Evolutionary conservation across 208 protist genomes (phyloP).

Genomic region (Histomonas meleagridis): DNA sequence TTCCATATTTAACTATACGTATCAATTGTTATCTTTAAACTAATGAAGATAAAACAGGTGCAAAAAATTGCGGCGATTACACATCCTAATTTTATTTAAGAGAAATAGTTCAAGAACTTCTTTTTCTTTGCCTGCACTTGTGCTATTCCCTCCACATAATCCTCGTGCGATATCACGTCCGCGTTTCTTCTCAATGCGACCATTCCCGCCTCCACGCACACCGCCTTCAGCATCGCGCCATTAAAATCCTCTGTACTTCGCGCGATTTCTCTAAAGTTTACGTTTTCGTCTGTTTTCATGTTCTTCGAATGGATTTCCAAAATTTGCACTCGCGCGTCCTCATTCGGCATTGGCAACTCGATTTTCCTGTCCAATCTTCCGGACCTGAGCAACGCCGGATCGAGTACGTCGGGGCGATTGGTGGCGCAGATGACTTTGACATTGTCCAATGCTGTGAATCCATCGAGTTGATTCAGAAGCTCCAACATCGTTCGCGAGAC

Average conservation of each 20-base stretch:
- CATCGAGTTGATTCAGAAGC: constrained; percentile 98
- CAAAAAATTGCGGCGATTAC: too few species aligned
- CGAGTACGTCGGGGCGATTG: constrained; percentile 71
- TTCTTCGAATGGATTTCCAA: constrained; percentile 96
- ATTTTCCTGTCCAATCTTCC: constrained; percentile 98
- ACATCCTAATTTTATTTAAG: neutral
- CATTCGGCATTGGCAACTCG: constrained; percentile 78
- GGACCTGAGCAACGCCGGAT: constrained; percentile 95
- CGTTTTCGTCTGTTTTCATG: constrained; percentile 75
- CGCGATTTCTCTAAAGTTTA: constrained; percentile 98
- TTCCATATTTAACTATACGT: too few species aligned
- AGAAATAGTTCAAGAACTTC: neutral
- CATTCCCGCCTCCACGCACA: constrained; percentile 99
- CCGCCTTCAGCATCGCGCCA: constrained; percentile 97
- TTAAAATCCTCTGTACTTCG: constrained; percentile 97
- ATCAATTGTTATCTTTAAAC: too few species aligned
- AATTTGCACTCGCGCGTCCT: constrained; percentile 88
- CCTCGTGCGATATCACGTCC: constrained; percentile 73
- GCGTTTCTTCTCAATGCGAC: constrained; percentile 77
- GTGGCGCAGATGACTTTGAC: constrained; percentile 99
- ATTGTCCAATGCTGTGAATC: constrained; percentile 81
- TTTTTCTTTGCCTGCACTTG: constrained; percentile 19
- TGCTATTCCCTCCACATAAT: constrained; percentile 87
- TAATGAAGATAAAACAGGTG: too few species aligned
- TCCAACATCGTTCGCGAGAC: constrained; percentile 98